A percentile compares a stretch with the other conserved stretches of the same genome.
These are phyloP conservation scores for Ziziphus jujuba DNA, from an alignment of 306 rosid species.

Conservation along the genomic window DNA sequence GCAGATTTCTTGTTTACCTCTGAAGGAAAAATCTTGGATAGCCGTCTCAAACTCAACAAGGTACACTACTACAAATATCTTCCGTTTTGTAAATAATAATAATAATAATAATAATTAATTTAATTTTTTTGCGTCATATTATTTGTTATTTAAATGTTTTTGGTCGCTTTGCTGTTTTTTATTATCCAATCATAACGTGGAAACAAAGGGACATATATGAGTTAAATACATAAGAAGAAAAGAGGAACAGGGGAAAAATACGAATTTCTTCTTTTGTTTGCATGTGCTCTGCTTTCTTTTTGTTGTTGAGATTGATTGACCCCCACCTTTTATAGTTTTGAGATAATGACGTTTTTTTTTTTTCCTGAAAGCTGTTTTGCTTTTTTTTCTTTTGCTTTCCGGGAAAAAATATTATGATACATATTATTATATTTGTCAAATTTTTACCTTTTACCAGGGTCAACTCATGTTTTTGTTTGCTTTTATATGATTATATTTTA, in stretches of 20 bases:
- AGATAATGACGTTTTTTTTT: conserved; percentile 76
- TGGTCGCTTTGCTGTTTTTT: conserved; percentile 2
- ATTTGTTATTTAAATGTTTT: conserved; percentile 15
- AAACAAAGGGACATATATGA: conserved; percentile 12
- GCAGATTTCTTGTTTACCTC: conserved; percentile 70
- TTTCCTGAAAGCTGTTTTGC: conserved; percentile 35
- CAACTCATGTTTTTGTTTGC: conserved; percentile 26
- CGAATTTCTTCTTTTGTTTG: conserved; percentile 28
- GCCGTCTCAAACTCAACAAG: conserved; percentile 87
- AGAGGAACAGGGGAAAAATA: conserved; percentile 12
- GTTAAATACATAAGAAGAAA: conserved; percentile 11
- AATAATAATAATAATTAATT: too few relatives aligned
- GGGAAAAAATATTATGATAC: conserved; percentile 3
- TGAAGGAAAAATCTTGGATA: conserved; percentile 74
- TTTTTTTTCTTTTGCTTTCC: conserved; percentile 7
- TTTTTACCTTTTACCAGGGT: conserved; percentile 6
- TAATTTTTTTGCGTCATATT: neutral
- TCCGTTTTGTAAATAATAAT: too few relatives aligned
- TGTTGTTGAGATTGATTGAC: conserved; percentile 39
- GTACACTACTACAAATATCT: conserved; percentile 39
- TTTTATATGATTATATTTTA: neutral
- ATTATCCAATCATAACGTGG: conserved; percentile 34
- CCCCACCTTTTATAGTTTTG: conserved; percentile 43
- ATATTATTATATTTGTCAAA: conserved; percentile 7
- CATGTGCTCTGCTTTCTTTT: conserved; percentile 26